Evolutionary conservation across 805 yeast genomes (phyloP).

Genomic region (Candida nemodendra): DNA sequence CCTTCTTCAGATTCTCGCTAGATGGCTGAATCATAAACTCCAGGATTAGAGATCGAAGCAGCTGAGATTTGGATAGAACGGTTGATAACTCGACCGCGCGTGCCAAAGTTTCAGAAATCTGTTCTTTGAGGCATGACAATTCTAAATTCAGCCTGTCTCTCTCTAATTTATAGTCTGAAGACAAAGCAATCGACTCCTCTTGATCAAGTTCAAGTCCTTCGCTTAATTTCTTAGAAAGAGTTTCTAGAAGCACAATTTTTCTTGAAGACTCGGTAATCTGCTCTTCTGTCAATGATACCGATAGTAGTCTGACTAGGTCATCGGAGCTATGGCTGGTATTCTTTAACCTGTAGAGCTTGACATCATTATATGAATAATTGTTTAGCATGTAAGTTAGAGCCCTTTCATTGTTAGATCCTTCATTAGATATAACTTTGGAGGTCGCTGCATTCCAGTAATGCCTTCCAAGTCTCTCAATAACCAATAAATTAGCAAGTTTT

Average conservation of each 20-base stretch:
- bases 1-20: constrained; percentile 14
- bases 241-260: constrained; percentile 19
- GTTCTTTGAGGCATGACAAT: constrained; percentile 11
- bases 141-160: constrained; percentile 14
- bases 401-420: constrained; percentile 1
- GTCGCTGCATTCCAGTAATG: constrained; percentile 17
- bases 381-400: constrained; percentile 12
- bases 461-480: constrained; percentile 21
- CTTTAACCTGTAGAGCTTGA: constrained; percentile 8
- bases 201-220: constrained; percentile 4
- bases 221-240: constrained; percentile 10
- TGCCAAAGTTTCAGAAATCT: constrained; percentile 12
- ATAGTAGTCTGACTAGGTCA: constrained; percentile 11
- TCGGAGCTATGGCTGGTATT: constrained; percentile 1
- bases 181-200: not conserved
- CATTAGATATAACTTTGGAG: constrained; percentile 1
- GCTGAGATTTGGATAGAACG: constrained; percentile 7
- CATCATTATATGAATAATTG: constrained; percentile 13
- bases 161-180: constrained; percentile 1
- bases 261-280: constrained; percentile 14
- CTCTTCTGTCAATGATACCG: constrained; percentile 13
- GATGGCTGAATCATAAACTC: constrained; percentile 22
- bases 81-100: constrained; percentile 8
- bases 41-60: constrained; percentile 14
- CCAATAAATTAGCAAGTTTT: constrained; percentile 6